Evolutionary conservation across 2,329 filamentous ascomycete genomes (phyloP).

Genomic region (Lachnellula arida): DNA sequence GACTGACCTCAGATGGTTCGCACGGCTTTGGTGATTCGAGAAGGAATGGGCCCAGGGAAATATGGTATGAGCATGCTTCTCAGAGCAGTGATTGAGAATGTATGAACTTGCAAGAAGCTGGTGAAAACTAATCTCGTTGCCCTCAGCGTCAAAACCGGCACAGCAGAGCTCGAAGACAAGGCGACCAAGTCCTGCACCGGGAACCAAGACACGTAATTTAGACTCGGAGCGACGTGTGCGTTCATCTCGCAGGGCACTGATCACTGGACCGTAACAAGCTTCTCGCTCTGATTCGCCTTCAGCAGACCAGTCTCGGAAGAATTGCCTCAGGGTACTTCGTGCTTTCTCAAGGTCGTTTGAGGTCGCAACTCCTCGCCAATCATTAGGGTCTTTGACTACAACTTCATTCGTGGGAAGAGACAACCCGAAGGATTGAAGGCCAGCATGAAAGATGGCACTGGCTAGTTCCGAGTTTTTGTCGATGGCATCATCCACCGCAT

Average conservation of each 20-base stretch:
- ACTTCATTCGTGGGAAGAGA: constrained; percentile 12
- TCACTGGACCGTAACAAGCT: constrained; percentile 72
- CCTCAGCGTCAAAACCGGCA: constrained; percentile 70
- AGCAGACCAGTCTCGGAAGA: constrained; percentile 90
- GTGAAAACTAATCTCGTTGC: constrained; percentile 96
- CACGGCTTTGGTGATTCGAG: constrained; percentile 73
- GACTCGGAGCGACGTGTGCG: constrained; percentile 21
- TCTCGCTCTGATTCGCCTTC: constrained; percentile 70
- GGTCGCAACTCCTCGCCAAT: constrained; percentile 69
- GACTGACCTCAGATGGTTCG: constrained; percentile 70
- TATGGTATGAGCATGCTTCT: constrained; percentile 62
- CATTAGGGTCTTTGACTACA: constrained; percentile 29
- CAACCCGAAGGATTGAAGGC: constrained; percentile 62
- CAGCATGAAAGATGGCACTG: constrained; percentile 67
- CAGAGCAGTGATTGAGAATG: constrained; percentile 63
- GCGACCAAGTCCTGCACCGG: constrained; percentile 83
- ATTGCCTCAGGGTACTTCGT: constrained; percentile 84
- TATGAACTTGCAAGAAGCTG: constrained; percentile 83
- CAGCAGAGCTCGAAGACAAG: constrained; percentile 82
- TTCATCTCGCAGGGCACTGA: constrained; percentile 57
- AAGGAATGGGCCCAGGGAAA: constrained; percentile 86
- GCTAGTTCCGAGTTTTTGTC: constrained; percentile 82
- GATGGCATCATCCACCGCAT: constrained; percentile 79
- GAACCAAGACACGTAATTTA: constrained; percentile 62
- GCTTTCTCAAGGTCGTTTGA: constrained; percentile 81